A percentile compares a stretch with the other conserved stretches of the same genome.
phyloP scores from a whole-genome alignment of 306 rosid genomes.

The Parietaria judaica region DNA sequence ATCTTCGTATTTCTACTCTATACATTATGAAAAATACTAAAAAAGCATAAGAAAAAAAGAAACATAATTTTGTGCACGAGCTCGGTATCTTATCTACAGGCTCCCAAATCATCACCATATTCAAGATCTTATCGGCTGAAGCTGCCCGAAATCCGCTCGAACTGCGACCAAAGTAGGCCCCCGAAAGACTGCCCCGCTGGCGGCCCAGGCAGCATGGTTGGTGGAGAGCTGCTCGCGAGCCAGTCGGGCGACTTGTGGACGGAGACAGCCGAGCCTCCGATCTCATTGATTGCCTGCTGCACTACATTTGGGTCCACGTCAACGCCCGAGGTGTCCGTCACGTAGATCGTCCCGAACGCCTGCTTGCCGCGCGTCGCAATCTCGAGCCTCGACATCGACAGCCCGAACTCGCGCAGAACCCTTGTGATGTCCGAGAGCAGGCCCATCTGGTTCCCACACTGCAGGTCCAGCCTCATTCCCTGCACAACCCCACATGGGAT shows the following conservation, averaged over 20 bases:
- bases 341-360: constrained; percentile 65
- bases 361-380: constrained; percentile 37
- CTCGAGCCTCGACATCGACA: constrained; percentile 55
- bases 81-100: constrained; percentile 8
- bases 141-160: constrained; percentile 53
- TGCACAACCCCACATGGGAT: constrained; percentile 9
- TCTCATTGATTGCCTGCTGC: constrained; percentile 44
- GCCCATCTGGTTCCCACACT: constrained; percentile 52
- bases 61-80: background rate
- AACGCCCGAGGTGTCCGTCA: constrained; percentile 47
- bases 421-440: constrained; percentile 53
- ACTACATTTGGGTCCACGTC: constrained; percentile 39
- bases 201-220: constrained; percentile 16
- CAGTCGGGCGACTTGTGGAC: constrained; percentile 40
- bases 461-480: constrained; percentile 60
- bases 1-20: background rate
- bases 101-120: background rate
- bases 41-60: background rate
- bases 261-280: constrained; percentile 46
- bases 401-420: constrained; percentile 59
- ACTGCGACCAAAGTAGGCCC: constrained; percentile 61
- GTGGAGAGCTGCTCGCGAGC: constrained; percentile 16
- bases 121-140: constrained; percentile 44
- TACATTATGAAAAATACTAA: constrained; percentile 1
- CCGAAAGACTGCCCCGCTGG: constrained; percentile 41